Conservation (phyloP, 208 protist species). For the Paratrypanosoma confusum region DNA sequence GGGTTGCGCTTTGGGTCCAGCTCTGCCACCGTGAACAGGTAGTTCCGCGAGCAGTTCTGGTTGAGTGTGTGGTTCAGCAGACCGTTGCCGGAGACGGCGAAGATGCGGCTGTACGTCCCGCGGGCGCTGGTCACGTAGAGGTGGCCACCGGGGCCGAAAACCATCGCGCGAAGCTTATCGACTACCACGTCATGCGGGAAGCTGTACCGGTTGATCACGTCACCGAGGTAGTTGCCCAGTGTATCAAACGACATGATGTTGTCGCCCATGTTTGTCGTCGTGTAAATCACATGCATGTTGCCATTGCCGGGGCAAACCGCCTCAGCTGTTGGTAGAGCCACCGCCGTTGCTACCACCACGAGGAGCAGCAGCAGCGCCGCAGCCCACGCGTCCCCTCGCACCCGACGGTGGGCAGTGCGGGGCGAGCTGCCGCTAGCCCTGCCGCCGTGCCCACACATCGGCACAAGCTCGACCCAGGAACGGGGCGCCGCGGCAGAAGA, state of each 20-base stretch:
- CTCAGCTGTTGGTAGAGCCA: not conserved
- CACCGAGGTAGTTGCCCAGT: constrained; percentile 57
- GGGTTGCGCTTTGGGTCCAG: constrained; percentile 41
- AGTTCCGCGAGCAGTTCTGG: constrained; percentile 63
- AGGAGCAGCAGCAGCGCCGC: constrained; percentile 14
- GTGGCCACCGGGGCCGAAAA: constrained; percentile 63
- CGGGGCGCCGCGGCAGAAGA: too few relatives aligned
- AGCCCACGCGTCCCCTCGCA: too few relatives aligned
- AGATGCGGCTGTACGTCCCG: constrained; percentile 76
- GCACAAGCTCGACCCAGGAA: too few relatives aligned
- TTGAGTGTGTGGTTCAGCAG: constrained; percentile 62
- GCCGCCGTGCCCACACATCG: too few relatives aligned
- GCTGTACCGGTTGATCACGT: constrained; percentile 49
- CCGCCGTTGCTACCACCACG: constrained; percentile 4
- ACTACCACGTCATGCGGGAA: constrained; percentile 59
- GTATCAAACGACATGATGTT: constrained; percentile 86
- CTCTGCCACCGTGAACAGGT: constrained; percentile 61
- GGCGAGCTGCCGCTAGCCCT: too few relatives aligned
- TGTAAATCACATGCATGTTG: constrained; percentile 77
- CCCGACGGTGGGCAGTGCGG: too few relatives aligned
- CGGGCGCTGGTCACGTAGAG: constrained; percentile 76
- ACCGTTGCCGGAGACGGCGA: constrained; percentile 82
- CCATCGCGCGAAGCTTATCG: constrained; percentile 76
- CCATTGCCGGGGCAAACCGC: constrained; percentile 72
- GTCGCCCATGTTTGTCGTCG: constrained; percentile 79